Conservation (phyloP, 2,329 filamentous ascomycete genomes). For the Westerdykella ornata region DNA sequence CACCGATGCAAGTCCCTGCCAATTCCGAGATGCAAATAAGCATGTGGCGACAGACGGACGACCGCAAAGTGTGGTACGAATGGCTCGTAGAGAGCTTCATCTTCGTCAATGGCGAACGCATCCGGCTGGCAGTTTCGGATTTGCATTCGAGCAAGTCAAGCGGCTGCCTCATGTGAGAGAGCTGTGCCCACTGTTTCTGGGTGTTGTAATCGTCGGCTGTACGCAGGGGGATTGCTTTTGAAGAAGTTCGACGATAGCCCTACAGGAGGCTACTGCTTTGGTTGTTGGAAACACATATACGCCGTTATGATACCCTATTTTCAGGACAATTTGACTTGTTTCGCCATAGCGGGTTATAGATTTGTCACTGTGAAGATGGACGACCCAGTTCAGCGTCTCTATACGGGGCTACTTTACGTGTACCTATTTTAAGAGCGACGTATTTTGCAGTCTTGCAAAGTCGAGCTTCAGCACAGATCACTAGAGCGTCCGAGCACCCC, state of each 20-base stretch:
- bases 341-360: no score
- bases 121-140: conserved; percentile 54
- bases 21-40: conserved; percentile 79
- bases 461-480: conserved; percentile 3
- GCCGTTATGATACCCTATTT: no score
- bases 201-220: no score
- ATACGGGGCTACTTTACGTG: no score
- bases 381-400: no score
- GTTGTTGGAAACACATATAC: no score
- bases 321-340: no score
- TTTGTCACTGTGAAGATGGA: no score
- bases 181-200: no score
- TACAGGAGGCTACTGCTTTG: no score
- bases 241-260: no score
- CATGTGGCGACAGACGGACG: conserved; percentile 95
- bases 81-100: conserved; percentile 86
- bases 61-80: conserved; percentile 96
- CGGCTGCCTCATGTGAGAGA: conserved; percentile 35
- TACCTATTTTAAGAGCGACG: not conserved
- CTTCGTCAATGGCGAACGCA: conserved; percentile 54
- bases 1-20: conserved; percentile 77
- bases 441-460: not conserved
- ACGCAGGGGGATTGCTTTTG: no score
- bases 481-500: conserved; percentile 7
- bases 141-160: conserved; percentile 36